Base-by-base conservation (phyloP, 257 asterid genomes). In the Apocynum venetum region DNA sequence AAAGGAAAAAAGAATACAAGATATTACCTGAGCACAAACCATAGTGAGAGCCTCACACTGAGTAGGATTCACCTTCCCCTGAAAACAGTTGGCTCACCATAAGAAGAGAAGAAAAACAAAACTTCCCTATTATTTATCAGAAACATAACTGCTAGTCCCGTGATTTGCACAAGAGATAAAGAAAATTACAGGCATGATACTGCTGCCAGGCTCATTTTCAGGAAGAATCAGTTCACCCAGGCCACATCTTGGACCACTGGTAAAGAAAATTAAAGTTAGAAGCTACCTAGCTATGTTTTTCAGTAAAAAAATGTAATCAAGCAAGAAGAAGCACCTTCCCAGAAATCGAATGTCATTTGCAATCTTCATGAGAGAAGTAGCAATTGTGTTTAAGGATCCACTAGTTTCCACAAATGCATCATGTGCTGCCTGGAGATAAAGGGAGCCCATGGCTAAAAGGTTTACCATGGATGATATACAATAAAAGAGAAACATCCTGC, bases 141-240 rank as follows among this genome's bases (percentile, higher is more conserved):
- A 66, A 43, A 19, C 43, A 64, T 70, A 67, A 48, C 40, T n/a
- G 52, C 61, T 65, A 25, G 70, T 35, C 66, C 60, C 65, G 59
- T 55, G 72, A 74, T 36, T 72, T 74, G 79, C 75, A 56, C 41
- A 74, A 77, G 46, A 75, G 43, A 75, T 31, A 64, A 64, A 85
- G 77, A 61, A 46, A 60, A 81, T 55, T 93, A 96, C 98, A 75
- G 99, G 99, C 98, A 96, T 96, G 81, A 96, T 93, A 81, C 99
- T 93, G 96, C 99, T 96, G 78, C 99, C 98, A 46, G 99, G 98
- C 87, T 96, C 99, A 88, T 96, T 96, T 86, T 96, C 99, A 57
- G 99, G 99, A 83, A 96, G 99, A 77, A 89, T 86, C 84, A 93
- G 97, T 84, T 96, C 98, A 41, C 99, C 99, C 15, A 96, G 91